Evolutionary conservation across 2,329 filamentous ascomycete genomes (phyloP).

Genomic region (Hyphodiscus sp.): DNA sequence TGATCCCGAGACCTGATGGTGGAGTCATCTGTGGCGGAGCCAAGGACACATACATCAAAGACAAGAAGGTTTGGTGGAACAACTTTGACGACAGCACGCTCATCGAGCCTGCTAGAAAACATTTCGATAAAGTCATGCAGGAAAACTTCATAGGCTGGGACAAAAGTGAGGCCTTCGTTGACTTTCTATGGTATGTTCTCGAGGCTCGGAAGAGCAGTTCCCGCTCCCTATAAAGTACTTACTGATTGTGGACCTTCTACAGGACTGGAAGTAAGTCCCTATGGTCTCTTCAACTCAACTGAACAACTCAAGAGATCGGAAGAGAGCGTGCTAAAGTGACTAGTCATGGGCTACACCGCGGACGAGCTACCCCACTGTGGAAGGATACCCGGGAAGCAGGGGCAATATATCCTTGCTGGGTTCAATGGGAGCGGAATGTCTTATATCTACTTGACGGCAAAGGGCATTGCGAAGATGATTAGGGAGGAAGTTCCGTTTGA

Average conservation of each 20-base stretch:
- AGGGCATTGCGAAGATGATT: constrained; percentile 38
- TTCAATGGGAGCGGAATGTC: constrained; percentile 45
- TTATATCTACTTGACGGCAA: constrained; percentile 31
- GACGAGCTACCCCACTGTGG: constrained; percentile 38
- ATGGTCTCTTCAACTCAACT: background rate
- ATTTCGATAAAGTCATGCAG: constrained; percentile 44
- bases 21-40: constrained; percentile 35
- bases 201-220: background rate
- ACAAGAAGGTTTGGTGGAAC: constrained; percentile 35
- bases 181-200: constrained; percentile 18
- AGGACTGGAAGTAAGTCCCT: background rate
- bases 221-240: background rate
- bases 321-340: background rate
- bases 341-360: constrained; percentile 35
- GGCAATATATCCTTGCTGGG: constrained; percentile 38
- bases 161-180: constrained; percentile 31
- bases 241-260: background rate
- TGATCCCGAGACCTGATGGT: constrained; percentile 23
- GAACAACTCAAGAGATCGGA: background rate
- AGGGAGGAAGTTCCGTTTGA: constrained; percentile 26
- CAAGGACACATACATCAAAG: constrained; percentile 17
- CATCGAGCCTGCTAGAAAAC: constrained; percentile 34
- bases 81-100: constrained; percentile 39
- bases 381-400: constrained; percentile 32
- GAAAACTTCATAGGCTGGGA: constrained; percentile 43